Evolutionary conservation across 2,329 filamentous ascomycete species (phyloP).

Genomic region (Escovopsis sp.): DNA sequence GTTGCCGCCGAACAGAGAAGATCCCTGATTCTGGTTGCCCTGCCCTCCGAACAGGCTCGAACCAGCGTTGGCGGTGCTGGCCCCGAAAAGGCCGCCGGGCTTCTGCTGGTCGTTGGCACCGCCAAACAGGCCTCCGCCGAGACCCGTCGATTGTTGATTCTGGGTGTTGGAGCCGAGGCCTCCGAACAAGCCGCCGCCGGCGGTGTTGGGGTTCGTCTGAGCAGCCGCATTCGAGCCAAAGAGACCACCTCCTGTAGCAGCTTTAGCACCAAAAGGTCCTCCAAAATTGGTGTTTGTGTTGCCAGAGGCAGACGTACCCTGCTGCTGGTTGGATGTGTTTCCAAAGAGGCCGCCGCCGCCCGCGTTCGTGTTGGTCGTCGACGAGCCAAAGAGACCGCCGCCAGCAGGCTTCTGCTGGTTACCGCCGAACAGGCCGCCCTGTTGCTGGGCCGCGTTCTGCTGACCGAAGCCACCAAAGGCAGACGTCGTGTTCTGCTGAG

Average conservation of each 20-base stretch:
- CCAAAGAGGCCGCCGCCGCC: slow-evolving; percentile 30
- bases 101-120: slow-evolving; percentile 22
- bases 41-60: slow-evolving; percentile 40
- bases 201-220: slow-evolving; percentile 18
- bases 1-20: slow-evolving; percentile 30
- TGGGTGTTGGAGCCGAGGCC: slow-evolving; percentile 22
- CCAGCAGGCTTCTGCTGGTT: slow-evolving; percentile 25
- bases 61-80: slow-evolving; percentile 27
- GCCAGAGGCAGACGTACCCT: slow-evolving; percentile 20
- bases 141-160: slow-evolving; percentile 22
- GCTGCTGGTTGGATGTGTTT: slow-evolving; percentile 26
- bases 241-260: slow-evolving; percentile 22
- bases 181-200: slow-evolving; percentile 31
- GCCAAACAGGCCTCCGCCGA: slow-evolving; percentile 33
- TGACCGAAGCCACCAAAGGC: slow-evolving; percentile 24
- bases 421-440: slow-evolving; percentile 30
- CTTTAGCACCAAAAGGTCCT: slow-evolving; percentile 27
- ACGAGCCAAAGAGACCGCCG: slow-evolving; percentile 22
- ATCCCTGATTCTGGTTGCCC: slow-evolving; percentile 29
- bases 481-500: slow-evolving; percentile 14
- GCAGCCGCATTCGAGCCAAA: slow-evolving; percentile 23
- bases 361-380: slow-evolving; percentile 15
- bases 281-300: slow-evolving; percentile 18
- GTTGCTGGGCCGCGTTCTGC: slow-evolving; percentile 16
- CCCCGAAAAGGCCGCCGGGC: slow-evolving; percentile 38